Percentiles rank a stretch among this genome's conserved stretches.
Conservation (phyloP, 179 eudicot species). For the Heliamphora pulchella region DNA sequence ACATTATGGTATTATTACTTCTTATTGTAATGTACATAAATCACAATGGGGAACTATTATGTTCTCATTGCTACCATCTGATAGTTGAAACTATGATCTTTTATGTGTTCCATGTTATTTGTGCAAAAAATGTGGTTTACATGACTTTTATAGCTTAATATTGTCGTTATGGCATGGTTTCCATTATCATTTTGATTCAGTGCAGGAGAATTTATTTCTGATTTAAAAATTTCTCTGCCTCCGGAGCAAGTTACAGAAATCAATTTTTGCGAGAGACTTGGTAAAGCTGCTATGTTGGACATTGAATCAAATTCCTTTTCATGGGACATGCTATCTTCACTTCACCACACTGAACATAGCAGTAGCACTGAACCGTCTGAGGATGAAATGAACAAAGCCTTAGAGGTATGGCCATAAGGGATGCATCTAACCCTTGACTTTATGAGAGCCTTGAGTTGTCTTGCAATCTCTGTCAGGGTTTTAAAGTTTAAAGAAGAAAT, state of each 20-base stretch:
- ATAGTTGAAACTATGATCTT: neutral
- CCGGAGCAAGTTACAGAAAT: conserved; percentile 57
- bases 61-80: neutral
- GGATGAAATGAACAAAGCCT: conserved; percentile 77
- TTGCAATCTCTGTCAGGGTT: neutral
- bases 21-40: neutral
- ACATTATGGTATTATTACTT: neutral
- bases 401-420: conserved; percentile 52
- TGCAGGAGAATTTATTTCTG: conserved; percentile 52
- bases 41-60: neutral
- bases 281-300: conserved; percentile 80
- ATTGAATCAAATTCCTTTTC: conserved; percentile 77
- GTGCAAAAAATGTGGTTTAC: neutral
- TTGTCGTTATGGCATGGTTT: neutral
- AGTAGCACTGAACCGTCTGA: conserved; percentile 81
- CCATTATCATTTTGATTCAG: conserved; percentile 34
- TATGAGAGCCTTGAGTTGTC: neutral
- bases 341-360: conserved; percentile 88
- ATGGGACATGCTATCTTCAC: conserved; percentile 93
- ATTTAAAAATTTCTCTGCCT: conserved; percentile 32
- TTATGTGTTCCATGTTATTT: neutral
- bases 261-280: conserved; percentile 82
- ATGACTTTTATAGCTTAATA: neutral
- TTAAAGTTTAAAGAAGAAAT: neutral
- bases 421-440: conserved; percentile 4